These are phyloP conservation scores for Fusarium keratoplasticum DNA, from an alignment of 2,329 filamentous ascomycete species.

Conservation along the genomic window DNA sequence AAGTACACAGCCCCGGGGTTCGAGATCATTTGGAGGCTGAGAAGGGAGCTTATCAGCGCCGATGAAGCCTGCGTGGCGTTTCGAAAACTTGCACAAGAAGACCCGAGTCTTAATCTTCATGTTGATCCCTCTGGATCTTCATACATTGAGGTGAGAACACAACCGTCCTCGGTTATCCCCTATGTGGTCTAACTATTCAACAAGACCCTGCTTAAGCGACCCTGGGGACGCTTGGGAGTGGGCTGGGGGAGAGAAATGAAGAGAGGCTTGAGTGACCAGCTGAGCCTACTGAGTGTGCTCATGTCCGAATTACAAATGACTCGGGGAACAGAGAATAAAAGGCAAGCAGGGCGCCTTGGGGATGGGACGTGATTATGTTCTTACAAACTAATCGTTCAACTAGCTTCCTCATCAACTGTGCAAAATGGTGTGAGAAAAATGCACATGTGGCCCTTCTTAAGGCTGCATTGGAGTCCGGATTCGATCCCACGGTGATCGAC, in stretches of 20 bases:
- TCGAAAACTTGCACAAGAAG: neutral
- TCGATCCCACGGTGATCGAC: neutral
- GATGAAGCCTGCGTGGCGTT: neutral
- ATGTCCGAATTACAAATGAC: neutral
- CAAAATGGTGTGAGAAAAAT: fast-evolving
- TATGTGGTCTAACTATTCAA: fast-evolving
- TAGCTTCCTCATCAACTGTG: neutral
- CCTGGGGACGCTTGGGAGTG: too few species aligned
- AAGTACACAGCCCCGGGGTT: conserved; percentile 11
- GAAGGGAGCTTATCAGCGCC: too few species aligned
- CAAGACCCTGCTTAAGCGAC: neutral
- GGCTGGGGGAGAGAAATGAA: too few species aligned
- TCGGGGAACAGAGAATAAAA: neutral
- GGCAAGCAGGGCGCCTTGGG: too few species aligned
- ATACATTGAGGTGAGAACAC: neutral
- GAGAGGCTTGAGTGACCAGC: too few species aligned
- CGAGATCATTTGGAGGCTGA: neutral
- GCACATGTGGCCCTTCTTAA: neutral
- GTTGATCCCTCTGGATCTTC: neutral
- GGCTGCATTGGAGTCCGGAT: neutral
- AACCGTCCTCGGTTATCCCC: too few species aligned
- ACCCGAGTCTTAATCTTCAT: neutral
- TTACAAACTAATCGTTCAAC: neutral
- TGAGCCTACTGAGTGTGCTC: neutral
- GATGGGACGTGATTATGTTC: too few species aligned